Evolutionary conservation across 2,329 filamentous ascomycete genomes (phyloP).

Genomic region (Diaporthe vaccinii): DNA sequence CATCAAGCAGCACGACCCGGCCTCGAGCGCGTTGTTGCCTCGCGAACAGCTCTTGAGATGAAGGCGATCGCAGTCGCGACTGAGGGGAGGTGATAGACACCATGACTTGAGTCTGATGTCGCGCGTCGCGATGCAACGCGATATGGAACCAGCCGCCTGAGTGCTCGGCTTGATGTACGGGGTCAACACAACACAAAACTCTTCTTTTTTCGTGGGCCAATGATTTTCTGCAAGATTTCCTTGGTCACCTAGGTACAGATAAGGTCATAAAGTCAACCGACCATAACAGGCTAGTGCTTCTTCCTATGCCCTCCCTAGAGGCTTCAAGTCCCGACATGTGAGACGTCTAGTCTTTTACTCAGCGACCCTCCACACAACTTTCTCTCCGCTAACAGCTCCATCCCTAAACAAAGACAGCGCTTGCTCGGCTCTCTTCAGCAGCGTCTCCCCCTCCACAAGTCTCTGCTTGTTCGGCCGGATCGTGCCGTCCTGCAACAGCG

Average conservation of each 20-base stretch:
- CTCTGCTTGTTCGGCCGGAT: slow-evolving; percentile 58
- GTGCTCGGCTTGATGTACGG: no score
- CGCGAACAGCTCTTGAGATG: background rate
- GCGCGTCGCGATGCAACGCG: background rate
- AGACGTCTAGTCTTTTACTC: slow-evolving; percentile 31
- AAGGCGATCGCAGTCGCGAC: background rate
- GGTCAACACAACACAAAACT: background rate
- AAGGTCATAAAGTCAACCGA: no score
- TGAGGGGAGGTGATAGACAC: background rate
- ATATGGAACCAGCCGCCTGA: background rate
- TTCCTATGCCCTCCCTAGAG: no score
- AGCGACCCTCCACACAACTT: slow-evolving; percentile 48
- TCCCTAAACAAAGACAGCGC: slow-evolving; percentile 45
- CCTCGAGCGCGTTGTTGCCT: background rate
- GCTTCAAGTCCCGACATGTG: no score
- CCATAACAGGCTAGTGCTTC: no score
- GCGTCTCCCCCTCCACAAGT: slow-evolving; percentile 58
- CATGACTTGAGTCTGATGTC: background rate
- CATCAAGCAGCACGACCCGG: background rate
- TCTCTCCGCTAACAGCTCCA: slow-evolving; percentile 47
- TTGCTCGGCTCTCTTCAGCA: slow-evolving; percentile 53
- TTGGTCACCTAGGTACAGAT: background rate
- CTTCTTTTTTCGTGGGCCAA: background rate
- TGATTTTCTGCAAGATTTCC: background rate
- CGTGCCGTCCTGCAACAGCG: slow-evolving; percentile 55